Percentiles rank a stretch among this genome's conserved stretches.
Conservation (phyloP, 345 rosid species). For the Eucalyptus curtisii region DNA sequence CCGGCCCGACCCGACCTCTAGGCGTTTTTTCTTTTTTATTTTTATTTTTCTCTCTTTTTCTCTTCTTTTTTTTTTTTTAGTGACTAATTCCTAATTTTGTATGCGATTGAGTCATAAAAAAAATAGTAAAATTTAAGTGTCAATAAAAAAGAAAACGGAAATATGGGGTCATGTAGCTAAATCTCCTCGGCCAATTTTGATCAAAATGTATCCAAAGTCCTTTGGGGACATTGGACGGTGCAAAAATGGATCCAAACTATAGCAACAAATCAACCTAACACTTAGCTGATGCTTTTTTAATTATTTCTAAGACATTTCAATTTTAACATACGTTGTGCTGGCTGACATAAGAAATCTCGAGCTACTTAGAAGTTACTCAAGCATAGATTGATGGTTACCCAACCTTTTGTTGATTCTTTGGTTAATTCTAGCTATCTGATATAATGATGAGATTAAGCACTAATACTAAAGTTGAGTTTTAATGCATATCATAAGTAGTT, state of each 20-base stretch:
- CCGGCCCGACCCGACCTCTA: too few species aligned
- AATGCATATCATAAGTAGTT: background rate
- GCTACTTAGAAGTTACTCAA: background rate
- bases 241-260: background rate
- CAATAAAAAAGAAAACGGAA: too few species aligned
- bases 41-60: too few species aligned
- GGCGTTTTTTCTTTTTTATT: too few species aligned
- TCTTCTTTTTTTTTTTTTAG: too few species aligned
- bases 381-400: background rate
- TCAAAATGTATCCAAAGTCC: background rate
- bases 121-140: too few species aligned
- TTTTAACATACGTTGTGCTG: background rate
- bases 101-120: too few species aligned
- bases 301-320: background rate
- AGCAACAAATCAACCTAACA: background rate
- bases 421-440: background rate
- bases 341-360: background rate
- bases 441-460: background rate
- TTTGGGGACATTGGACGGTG: background rate
- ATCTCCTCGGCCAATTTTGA: background rate
- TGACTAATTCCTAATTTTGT: too few species aligned
- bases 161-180: too few species aligned
- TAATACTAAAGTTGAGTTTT: background rate
- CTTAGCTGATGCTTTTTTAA: background rate
- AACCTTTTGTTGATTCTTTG: background rate